Evolutionary conservation across 768 basidiomycete genomes (phyloP).

Genomic region (Suillus placidus): DNA sequence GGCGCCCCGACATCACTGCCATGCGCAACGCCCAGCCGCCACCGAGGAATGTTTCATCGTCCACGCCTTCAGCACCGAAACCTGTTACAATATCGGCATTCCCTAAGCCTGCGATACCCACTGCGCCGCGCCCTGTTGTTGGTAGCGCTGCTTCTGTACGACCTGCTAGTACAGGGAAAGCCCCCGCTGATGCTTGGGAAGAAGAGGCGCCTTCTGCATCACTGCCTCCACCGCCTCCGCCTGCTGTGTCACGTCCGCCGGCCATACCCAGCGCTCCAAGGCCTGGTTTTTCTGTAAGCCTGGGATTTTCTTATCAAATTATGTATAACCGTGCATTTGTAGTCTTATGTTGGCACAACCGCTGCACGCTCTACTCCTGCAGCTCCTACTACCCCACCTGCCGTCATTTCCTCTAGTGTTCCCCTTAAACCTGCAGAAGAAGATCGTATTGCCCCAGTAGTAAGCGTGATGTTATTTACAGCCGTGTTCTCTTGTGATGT

Average conservation of each 20-base stretch:
- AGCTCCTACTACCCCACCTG: slow-evolving; percentile 36
- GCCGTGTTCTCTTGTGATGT: neutral
- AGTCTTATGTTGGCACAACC: slow-evolving; percentile 19
- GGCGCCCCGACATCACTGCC: slow-evolving; percentile 68
- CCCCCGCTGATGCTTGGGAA: slow-evolving; percentile 63
- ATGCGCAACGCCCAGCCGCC: slow-evolving; percentile 51
- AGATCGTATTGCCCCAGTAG: slow-evolving; percentile 81
- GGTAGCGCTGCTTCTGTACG: slow-evolving; percentile 46
- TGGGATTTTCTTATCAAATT: slow-evolving; percentile 14
- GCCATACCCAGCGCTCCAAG: slow-evolving; percentile 44
- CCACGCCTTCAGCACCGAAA: slow-evolving; percentile 15
- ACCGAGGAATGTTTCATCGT: slow-evolving; percentile 30
- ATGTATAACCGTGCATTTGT: slow-evolving; percentile 8
- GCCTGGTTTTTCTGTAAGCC: slow-evolving; percentile 43
- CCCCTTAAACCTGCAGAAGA: slow-evolving; percentile 75
- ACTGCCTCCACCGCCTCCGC: slow-evolving; percentile 44
- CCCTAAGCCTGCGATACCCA: slow-evolving; percentile 38
- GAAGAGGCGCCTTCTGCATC: slow-evolving; percentile 46
- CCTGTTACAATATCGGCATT: neutral
- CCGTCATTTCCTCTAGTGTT: slow-evolving; percentile 47
- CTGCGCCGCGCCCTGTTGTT: slow-evolving; percentile 52
- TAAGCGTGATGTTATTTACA: slow-evolving; percentile 24
- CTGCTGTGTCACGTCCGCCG: slow-evolving; percentile 52
- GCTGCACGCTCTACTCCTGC: slow-evolving; percentile 27
- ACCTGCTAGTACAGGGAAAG: slow-evolving; percentile 40